Conservation (phyloP, 768 basidiomycete species). For the Leucocoprinus birnbaumii region DNA sequence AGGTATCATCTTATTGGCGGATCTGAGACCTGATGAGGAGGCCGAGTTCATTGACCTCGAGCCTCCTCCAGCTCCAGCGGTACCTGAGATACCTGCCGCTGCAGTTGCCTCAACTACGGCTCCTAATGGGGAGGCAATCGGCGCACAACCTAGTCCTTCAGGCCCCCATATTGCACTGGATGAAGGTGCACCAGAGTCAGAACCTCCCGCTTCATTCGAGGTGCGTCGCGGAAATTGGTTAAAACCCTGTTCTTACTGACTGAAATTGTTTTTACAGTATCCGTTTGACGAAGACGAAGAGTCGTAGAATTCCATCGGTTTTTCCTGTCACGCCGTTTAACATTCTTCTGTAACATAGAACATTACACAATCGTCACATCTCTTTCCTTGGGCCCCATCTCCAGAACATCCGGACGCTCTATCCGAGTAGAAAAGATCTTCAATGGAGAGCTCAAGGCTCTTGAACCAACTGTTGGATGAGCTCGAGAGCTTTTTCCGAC, state of each 20-base stretch:
- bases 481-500: no score
- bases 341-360: slow-evolving; percentile 8
- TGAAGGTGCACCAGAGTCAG: slow-evolving; percentile 68
- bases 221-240: slow-evolving; percentile 38
- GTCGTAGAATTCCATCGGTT: slow-evolving; percentile 28
- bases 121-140: slow-evolving; percentile 27
- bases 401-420: no score
- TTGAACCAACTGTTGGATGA: no score
- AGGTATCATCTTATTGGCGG: slow-evolving; percentile 83
- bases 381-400: no score
- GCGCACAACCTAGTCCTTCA: slow-evolving; percentile 23
- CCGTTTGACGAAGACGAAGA: slow-evolving; percentile 73
- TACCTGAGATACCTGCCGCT: slow-evolving; percentile 20
- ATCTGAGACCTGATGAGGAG: slow-evolving; percentile 66
- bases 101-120: slow-evolving; percentile 21
- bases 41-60: slow-evolving; percentile 71
- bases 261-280: slow-evolving; percentile 46
- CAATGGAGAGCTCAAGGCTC: no score
- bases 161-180: slow-evolving; percentile 66
- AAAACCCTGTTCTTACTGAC: slow-evolving; percentile 6
- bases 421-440: no score
- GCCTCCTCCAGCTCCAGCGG: slow-evolving; percentile 24
- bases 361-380: slow-evolving; percentile 5
- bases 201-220: slow-evolving; percentile 81
- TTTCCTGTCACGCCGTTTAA: neutral